Percentiles rank a stretch among this genome's conserved stretches.
Evolutionary conservation across 2,329 filamentous ascomycete genomes (phyloP).

Genomic region (Knufia fluminis): DNA sequence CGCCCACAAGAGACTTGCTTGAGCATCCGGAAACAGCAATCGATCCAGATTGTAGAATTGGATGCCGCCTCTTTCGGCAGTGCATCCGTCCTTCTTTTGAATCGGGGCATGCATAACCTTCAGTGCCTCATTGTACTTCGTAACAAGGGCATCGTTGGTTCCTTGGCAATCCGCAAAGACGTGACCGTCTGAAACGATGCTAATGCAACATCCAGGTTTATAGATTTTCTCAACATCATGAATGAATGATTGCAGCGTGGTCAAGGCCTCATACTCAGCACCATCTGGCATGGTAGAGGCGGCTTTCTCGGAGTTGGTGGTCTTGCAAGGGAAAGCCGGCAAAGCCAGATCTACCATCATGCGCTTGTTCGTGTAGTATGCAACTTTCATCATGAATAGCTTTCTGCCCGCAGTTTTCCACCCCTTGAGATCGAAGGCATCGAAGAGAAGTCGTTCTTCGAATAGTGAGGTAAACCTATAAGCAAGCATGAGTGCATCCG

Average conservation of each 20-base stretch:
- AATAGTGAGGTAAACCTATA: not conserved
- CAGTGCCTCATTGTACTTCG: conserved; percentile 31
- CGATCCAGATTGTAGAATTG: not conserved
- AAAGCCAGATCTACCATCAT: conserved; percentile 24
- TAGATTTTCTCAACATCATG: conserved; percentile 26
- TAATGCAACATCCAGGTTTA: conserved; percentile 28
- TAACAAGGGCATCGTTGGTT: conserved; percentile 36
- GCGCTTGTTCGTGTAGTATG: conserved; percentile 18
- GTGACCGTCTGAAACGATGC: conserved; percentile 34
- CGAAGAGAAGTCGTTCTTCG: not conserved
- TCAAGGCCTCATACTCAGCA: conserved; percentile 30
- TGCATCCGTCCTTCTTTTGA: conserved; percentile 17
- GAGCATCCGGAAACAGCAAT: not conserved
- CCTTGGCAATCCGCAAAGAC: conserved; percentile 39
- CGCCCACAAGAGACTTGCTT: not conserved
- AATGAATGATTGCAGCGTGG: conserved; percentile 26
- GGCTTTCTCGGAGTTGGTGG: conserved; percentile 30
- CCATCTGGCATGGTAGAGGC: conserved; percentile 27
- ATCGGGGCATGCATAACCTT: conserved; percentile 34
- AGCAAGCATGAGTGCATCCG: too few species aligned
- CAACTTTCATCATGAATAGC: not conserved
- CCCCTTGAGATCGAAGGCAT: not conserved
- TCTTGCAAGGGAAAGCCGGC: conserved; percentile 35
- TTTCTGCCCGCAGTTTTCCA: not conserved
- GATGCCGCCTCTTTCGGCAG: not conserved